Base-by-base conservation (phyloP, 163 green algal species). In the Smithsoniella earleae region DNA sequence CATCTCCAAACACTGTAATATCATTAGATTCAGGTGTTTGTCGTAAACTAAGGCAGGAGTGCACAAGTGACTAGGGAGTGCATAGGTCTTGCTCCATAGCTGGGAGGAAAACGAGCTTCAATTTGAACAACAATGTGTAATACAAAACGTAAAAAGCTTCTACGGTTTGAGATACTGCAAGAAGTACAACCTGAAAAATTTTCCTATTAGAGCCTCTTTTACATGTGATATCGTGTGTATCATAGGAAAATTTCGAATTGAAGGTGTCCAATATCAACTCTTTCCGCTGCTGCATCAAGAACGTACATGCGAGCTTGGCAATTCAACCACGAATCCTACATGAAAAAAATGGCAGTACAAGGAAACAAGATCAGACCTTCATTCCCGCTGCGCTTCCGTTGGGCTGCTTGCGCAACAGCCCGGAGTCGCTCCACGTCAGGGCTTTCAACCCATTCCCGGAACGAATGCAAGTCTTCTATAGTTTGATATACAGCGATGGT, bases 401-500 rank as follows among this genome's bases (percentile, higher is more conserved):
- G 30, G 13, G 66, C 36, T 30, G 44, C 58, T n/a, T 46, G 58
- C 27, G 66, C 66, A 25, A 73, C 74, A 31, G 81, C 75, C 33
- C 80, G 28, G n/a, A 86, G 25, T 38, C 84, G 28, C 28, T 82
- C 40, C 27, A 87, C 84, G 65, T 96, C 90, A 8, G 86, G 83
- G 0, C 79, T 69, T 28, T 90, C 75, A 36, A 95, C 73, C 92
- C 92, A 98, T 4, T 82, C 54, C n/a, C 75, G 77, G 75, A 96
- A 97, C 38, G 49, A 22, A 27, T 72, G 20, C 43, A 98, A 80
- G 28, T 84, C 84, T 2, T 87, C 66, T 18, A 80, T 52, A 1
- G 77, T 82, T 1, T 74, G 69, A 49, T 94, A 95, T 2, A 86
- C 84, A 8, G 28, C 74, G 37, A 97, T 81, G 49, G 96, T 82